phyloP scores from a whole-genome alignment of 805 yeast genomes.

The Tetrapisispora nanseiensis region DNA sequence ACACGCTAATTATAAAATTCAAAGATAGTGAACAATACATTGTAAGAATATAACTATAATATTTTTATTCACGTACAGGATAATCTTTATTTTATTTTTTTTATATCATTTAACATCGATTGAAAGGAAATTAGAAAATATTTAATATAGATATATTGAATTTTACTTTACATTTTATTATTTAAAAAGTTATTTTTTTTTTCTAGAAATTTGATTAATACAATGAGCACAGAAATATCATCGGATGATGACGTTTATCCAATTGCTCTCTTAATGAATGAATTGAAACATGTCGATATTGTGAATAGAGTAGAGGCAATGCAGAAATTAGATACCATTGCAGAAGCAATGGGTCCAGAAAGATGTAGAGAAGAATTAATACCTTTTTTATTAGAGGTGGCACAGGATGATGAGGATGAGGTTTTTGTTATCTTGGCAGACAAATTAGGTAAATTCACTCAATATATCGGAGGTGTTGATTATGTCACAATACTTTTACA shows the following conservation, averaged over 20 bases:
- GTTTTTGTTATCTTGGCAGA: constrained; percentile 89
- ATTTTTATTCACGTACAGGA: no score
- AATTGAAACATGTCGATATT: constrained; percentile 92
- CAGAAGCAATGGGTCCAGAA: constrained; percentile 89
- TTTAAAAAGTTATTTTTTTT: not conserved
- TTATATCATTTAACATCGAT: no score
- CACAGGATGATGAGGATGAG: constrained; percentile 97
- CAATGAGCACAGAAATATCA: not conserved
- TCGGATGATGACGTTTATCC: constrained; percentile 55
- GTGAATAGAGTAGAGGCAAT: constrained; percentile 89
- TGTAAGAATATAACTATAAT: no score
- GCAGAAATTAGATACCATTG: constrained; percentile 88
- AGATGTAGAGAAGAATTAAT: constrained; percentile 84
- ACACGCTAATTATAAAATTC: no score
- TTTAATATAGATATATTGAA: no score
- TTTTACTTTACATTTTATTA: no score
- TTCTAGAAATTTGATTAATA: not conserved
- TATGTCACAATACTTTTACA: constrained; percentile 51
- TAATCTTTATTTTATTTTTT: no score
- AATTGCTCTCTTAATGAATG: constrained; percentile 92
- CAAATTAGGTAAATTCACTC: constrained; percentile 79
- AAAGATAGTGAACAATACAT: no score
- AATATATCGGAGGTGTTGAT: constrained; percentile 76
- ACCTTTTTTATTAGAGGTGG: constrained; percentile 77
- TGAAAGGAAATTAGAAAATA: no score